These are phyloP conservation scores for Carex cristatella DNA, from an alignment of 176 grass and related monocot species.

Conservation along the genomic window DNA sequence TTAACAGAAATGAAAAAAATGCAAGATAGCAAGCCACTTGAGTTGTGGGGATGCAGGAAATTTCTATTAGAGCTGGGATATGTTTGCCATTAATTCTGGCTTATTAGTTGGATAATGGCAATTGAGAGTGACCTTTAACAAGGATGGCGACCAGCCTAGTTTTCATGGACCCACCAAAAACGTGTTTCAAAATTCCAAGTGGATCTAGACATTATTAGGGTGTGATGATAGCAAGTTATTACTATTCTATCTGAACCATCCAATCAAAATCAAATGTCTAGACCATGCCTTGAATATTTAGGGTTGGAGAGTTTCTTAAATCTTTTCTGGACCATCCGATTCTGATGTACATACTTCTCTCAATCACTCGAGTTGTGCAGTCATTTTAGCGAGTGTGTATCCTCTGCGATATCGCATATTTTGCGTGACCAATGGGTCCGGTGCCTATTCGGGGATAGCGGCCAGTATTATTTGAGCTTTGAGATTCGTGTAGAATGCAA, in stretches of 20 bases:
- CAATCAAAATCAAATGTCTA: neutral
- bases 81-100: neutral
- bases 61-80: neutral
- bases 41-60: neutral
- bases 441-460: too few relatives aligned
- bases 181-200: neutral
- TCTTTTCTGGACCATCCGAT: neutral
- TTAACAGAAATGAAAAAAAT: neutral
- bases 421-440: too few relatives aligned
- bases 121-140: constrained; percentile 6
- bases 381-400: too few relatives aligned
- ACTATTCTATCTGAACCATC: neutral
- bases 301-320: too few relatives aligned
- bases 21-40: neutral
- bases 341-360: neutral
- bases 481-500: too few relatives aligned
- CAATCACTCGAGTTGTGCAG: neutral
- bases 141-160: neutral
- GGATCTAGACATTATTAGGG: neutral
- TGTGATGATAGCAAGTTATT: neutral
- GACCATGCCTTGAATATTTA: neutral
- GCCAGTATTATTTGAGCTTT: too few relatives aligned
- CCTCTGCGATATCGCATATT: too few relatives aligned
- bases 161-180: constrained; percentile 6
- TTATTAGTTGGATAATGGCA: neutral